Evolutionary conservation across 2,329 filamentous ascomycete genomes (phyloP), one percentile per base, ranked within the genome.

Genomic region (Aspergillus sp.): DNA sequence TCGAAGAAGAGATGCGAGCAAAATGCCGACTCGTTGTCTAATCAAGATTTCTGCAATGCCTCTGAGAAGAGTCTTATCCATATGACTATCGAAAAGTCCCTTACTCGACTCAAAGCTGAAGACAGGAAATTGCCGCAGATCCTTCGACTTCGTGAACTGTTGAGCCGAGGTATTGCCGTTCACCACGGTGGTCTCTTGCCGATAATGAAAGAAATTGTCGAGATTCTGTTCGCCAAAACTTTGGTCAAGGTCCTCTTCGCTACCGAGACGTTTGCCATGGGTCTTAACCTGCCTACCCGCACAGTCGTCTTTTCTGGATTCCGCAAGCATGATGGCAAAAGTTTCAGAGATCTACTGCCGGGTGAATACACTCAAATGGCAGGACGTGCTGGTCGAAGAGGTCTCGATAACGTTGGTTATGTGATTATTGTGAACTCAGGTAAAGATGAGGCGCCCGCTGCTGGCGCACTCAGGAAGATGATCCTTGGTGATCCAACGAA

Each of bases 321-420:
- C 75, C 87, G 95, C 52, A 99, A 99, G 73, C 93, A 97, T 64
- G 95, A 99, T 69, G 95, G 95, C 6, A 90, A 95, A 66, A 86
- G 86, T 4, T 98, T 98, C 79, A 84, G 95, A 64, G 95, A 97
- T 70, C 81, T 99, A 0, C 81, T 96, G 0, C 93, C 95, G 0
- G 95, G 95, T 15, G 95, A 99, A 73, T 99, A 99, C 72, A 99
- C 95, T 1, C 95, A 99, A 68, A 99, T 99, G 95, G 93, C 95
- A 23, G 95, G 95, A 35, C 86, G 95, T 77, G 95, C 95, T 52
- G 95, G 95, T 50, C 88, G 95, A 68, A 87, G 95, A 82, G 95
- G 95, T 66, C 84, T 98, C 14, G 95, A 99, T 72, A 88, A 89
- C 5, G 92, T 97, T 21, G 95, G 95, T 2, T 95, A 90, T 6